These are phyloP conservation scores for Lactarius trivialis DNA, from an alignment of 768 basidiomycete genomes.

Conservation along the genomic window DNA sequence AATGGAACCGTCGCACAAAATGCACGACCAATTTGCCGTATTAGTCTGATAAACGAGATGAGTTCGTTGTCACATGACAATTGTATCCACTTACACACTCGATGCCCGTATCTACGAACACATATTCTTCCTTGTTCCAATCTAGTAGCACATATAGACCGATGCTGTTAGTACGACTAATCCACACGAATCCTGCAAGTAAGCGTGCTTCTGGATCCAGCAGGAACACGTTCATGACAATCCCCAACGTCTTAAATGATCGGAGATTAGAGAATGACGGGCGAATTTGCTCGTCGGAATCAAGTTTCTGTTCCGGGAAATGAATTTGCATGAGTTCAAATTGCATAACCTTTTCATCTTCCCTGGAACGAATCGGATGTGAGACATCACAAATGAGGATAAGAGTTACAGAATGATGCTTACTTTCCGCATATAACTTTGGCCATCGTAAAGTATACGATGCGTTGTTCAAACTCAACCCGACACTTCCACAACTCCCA, in stretches of 20 bases:
- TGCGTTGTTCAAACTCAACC: conserved; percentile 65
- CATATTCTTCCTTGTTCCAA: conserved; percentile 59
- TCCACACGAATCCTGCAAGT: conserved; percentile 66
- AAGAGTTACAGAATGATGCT: not conserved
- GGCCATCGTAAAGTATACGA: conserved; percentile 73
- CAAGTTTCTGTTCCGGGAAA: conserved; percentile 38
- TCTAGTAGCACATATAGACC: conserved; percentile 60
- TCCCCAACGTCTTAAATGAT: conserved; percentile 55
- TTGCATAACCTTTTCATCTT: conserved; percentile 58
- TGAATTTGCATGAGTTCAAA: conserved; percentile 64
- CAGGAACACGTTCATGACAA: conserved; percentile 74
- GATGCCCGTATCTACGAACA: conserved; percentile 68
- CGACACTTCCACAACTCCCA: conserved; percentile 79
- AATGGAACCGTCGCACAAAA: conserved; percentile 56
- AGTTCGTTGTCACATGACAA: not conserved
- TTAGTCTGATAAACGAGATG: conserved; percentile 39
- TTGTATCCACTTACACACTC: conserved; percentile 51
- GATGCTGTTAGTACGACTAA: conserved; percentile 45
- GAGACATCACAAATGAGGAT: not conserved
- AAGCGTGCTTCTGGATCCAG: conserved; percentile 57
- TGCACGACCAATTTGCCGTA: conserved; percentile 75
- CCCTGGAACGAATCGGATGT: conserved; percentile 14
- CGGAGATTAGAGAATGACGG: conserved; percentile 57
- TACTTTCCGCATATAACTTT: conserved; percentile 19
- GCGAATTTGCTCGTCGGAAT: not conserved